These are phyloP conservation scores for Paramarasmius palmivorus DNA, from an alignment of 1,284 basidiomycete genomes.

Conservation along the genomic window DNA sequence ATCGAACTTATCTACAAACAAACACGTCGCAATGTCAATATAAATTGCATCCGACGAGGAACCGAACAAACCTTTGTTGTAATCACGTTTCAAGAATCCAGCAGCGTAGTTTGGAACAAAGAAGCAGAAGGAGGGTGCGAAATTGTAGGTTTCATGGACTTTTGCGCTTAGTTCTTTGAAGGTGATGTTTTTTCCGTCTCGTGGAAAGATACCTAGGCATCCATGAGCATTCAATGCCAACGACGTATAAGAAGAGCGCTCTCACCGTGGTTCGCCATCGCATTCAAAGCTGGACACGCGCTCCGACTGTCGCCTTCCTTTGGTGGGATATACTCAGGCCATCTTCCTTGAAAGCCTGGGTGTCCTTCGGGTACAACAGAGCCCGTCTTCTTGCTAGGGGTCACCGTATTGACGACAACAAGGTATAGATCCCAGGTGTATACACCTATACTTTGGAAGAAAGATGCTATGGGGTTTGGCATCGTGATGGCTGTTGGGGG, in stretches of 20 bases:
- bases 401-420: conserved; percentile 54
- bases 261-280: conserved; percentile 74
- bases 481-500: conserved; percentile 27
- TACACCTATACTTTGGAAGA: conserved; percentile 33
- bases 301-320: conserved; percentile 64
- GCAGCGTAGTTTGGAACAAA: conserved; percentile 64
- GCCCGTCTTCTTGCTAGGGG: conserved; percentile 47
- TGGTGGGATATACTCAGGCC: conserved; percentile 66
- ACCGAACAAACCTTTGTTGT: conserved; percentile 39
- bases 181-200: conserved; percentile 62
- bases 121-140: conserved; percentile 63
- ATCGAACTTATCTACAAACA: conserved; percentile 52
- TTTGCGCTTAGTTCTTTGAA: conserved; percentile 55
- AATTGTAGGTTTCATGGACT: conserved; percentile 64
- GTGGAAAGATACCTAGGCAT: conserved; percentile 62
- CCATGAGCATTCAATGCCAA: not conserved
- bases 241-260: conserved; percentile 6
- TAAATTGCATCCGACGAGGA: not conserved
- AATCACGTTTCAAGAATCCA: conserved; percentile 53
- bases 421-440: conserved; percentile 57
- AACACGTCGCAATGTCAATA: not conserved
- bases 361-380: conserved; percentile 56
- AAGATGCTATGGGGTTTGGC: conserved; percentile 26
- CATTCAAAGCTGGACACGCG: conserved; percentile 72
- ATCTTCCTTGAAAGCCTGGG: conserved; percentile 62